These are phyloP conservation scores for Clarireedia hainanense DNA, from an alignment of 2,329 filamentous ascomycete species.

Conservation along the genomic window DNA sequence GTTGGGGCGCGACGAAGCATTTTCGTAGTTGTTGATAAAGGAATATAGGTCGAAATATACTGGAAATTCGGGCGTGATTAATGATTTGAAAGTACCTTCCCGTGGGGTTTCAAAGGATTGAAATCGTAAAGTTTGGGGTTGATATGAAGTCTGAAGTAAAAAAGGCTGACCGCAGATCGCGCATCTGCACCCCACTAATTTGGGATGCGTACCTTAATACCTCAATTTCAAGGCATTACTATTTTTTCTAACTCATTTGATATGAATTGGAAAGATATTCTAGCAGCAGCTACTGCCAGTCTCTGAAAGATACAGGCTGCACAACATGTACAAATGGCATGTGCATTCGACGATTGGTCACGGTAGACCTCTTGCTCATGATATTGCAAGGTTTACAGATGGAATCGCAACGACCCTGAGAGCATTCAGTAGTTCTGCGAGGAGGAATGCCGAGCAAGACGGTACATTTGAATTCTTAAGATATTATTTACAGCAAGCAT, in stretches of 20 bases:
- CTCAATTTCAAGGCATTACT: not conserved
- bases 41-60: not conserved
- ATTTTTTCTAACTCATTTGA: constrained; percentile 1
- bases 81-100: no score
- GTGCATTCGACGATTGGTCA: constrained; percentile 27
- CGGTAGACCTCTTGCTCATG: constrained; percentile 22
- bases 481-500: not conserved
- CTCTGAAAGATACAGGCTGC: not conserved
- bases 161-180: no score
- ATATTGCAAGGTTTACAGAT: constrained; percentile 24
- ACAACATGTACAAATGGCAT: constrained; percentile 31
- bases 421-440: constrained; percentile 26
- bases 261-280: not conserved
- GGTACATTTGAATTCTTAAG: not conserved
- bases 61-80: not conserved
- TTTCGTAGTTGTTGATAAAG: not conserved
- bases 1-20: constrained; percentile 64
- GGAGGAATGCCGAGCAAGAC: constrained; percentile 17
- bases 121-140: not conserved
- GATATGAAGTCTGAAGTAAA: no score
- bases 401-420: constrained; percentile 28
- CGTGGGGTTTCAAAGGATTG: not conserved
- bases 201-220: not conserved
- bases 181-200: not conserved
- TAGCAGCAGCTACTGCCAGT: not conserved